phyloP scores from a whole-genome alignment of 331 rosid genomes.

The Ulmus americana region DNA sequence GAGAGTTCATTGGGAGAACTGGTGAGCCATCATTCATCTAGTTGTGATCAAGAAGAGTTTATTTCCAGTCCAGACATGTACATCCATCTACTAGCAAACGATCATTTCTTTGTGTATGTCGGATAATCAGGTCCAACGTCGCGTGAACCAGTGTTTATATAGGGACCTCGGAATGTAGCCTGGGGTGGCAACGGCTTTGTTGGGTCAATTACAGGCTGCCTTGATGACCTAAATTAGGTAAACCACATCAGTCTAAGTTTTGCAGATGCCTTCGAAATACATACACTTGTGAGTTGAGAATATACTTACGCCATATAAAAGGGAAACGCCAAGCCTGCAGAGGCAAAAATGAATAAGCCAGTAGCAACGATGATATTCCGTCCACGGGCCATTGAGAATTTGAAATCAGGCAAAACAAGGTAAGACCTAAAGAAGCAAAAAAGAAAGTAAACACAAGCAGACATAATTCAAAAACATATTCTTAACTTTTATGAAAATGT shows the following conservation, averaged over 20 bases:
- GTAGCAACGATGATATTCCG: conserved; percentile 64
- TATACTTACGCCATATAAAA: conserved; percentile 91
- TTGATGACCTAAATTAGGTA: conserved; percentile 53
- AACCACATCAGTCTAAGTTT: conserved; percentile 6
- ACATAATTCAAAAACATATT: too few species aligned
- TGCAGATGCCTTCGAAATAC: not conserved
- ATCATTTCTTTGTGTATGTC: conserved; percentile 43
- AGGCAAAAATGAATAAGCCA: conserved; percentile 59
- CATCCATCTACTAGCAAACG: too few species aligned
- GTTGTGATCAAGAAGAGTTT: too few species aligned
- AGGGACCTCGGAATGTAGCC: conserved; percentile 95
- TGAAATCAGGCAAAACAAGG: not conserved
- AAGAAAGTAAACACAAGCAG: not conserved
- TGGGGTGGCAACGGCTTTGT: conserved; percentile 80
- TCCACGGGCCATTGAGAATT: conserved; percentile 42
- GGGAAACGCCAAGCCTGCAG: conserved; percentile 83
- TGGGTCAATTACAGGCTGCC: conserved; percentile 74
- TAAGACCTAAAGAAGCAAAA: not conserved
- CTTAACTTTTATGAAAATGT: too few species aligned
- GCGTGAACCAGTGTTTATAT: conserved; percentile 83
- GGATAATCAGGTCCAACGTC: conserved; percentile 74
- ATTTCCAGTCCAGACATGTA: too few species aligned
- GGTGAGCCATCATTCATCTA: too few species aligned
- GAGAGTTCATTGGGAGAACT: too few species aligned
- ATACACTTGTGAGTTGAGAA: not conserved